A percentile compares a stretch with the other conserved stretches of the same genome.
Evolutionary conservation across 2,329 filamentous ascomycete species (phyloP).

Genomic region (Scedosporium boydii): DNA sequence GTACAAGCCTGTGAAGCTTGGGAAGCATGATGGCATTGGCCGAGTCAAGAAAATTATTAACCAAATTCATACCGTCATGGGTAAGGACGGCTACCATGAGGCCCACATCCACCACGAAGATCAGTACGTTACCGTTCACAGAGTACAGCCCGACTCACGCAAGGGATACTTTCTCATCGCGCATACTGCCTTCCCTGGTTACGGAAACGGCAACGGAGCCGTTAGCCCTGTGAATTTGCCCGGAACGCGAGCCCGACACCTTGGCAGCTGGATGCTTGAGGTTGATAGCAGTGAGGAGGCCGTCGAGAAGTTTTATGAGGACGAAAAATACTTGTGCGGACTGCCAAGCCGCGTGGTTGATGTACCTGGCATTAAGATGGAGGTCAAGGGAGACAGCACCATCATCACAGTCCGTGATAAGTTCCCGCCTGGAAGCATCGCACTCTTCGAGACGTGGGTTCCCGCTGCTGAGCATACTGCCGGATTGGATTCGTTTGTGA

Average conservation of each 20-base stretch:
- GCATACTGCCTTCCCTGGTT: constrained; percentile 89
- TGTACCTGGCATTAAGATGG: constrained; percentile 63
- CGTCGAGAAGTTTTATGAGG: constrained; percentile 52
- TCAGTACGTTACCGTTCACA: constrained; percentile 92
- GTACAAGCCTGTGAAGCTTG: constrained; percentile 54
- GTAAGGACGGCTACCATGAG: constrained; percentile 86
- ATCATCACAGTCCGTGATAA: constrained; percentile 70
- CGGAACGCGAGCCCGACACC: constrained; percentile 74
- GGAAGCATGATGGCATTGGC: constrained; percentile 76
- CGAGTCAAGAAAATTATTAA: constrained; percentile 89
- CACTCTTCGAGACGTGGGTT: constrained; percentile 93
- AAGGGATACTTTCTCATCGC: constrained; percentile 95
- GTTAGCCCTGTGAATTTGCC: constrained; percentile 71
- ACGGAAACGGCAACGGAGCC: constrained; percentile 72
- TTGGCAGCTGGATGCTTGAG: constrained; percentile 88
- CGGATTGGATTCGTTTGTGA: constrained; percentile 79
- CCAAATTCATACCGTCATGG: constrained; percentile 91
- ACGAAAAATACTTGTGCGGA: constrained; percentile 65
- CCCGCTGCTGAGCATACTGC: constrained; percentile 75
- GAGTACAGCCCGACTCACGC: constrained; percentile 83
- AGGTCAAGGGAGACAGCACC: constrained; percentile 63
- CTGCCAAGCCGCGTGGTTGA: constrained; percentile 76
- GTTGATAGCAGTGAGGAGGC: constrained; percentile 70
- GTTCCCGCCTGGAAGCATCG: constrained; percentile 90
- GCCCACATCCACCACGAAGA: constrained; percentile 95